Evolutionary conservation across 768 basidiomycete genomes (phyloP).

Genomic region (Pholiota molesta): DNA sequence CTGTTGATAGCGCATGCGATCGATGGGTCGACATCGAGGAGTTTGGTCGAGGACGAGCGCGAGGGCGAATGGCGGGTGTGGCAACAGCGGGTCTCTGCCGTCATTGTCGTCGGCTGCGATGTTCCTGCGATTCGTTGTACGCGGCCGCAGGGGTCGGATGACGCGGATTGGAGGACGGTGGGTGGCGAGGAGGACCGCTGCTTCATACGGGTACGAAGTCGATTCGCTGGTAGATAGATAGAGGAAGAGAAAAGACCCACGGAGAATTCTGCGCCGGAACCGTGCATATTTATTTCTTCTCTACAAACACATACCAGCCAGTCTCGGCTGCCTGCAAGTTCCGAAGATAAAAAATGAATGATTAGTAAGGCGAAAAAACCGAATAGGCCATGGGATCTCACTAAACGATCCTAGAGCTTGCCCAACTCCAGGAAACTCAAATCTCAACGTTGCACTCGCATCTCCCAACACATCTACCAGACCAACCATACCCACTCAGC

Average conservation of each 20-base stretch:
- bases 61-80: too few species aligned
- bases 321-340: slow-evolving; percentile 28
- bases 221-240: neutral
- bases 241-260: slow-evolving; percentile 15
- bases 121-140: too few species aligned
- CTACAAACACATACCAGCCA: slow-evolving; percentile 23
- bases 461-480: slow-evolving; percentile 47
- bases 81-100: too few species aligned
- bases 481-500: slow-evolving; percentile 58
- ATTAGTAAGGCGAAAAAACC: neutral
- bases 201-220: slow-evolving; percentile 20
- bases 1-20: too few species aligned
- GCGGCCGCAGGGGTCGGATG: too few species aligned
- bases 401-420: slow-evolving; percentile 59
- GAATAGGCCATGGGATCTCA: slow-evolving; percentile 15
- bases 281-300: slow-evolving; percentile 38
- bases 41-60: too few species aligned
- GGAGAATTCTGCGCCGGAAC: slow-evolving; percentile 31
- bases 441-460: slow-evolving; percentile 41
- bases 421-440: slow-evolving; percentile 56
- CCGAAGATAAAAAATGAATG: neutral
- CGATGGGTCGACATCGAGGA: too few species aligned
- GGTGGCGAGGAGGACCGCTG: neutral
- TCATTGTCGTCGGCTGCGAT: too few species aligned
- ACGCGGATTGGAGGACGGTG: too few species aligned